These are phyloP conservation scores for Cladorrhinum sp. DNA, from an alignment of 2,329 filamentous ascomycete genomes.

Conservation along the genomic window DNA sequence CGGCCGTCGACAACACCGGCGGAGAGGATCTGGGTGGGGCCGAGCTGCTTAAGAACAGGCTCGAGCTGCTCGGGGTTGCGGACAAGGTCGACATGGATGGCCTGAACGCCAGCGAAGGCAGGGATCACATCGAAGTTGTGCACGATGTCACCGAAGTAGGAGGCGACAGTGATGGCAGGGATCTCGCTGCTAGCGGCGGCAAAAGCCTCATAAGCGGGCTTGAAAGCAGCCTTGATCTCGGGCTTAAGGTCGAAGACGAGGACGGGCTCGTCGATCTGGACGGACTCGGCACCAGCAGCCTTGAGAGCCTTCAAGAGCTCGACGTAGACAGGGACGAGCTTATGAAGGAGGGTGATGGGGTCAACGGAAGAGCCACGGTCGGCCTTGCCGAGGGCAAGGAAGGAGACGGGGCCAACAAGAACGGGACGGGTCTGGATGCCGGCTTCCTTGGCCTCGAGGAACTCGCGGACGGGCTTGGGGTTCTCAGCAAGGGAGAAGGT, in stretches of 20 bases:
- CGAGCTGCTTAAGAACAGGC: slow-evolving; percentile 76
- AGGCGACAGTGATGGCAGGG: slow-evolving; percentile 86
- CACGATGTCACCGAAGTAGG: slow-evolving; percentile 98
- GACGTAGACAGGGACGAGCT: slow-evolving; percentile 91
- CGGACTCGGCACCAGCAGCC: slow-evolving; percentile 89
- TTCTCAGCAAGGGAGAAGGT: slow-evolving; percentile 82
- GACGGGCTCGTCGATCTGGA: slow-evolving; percentile 97
- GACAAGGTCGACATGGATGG: slow-evolving; percentile 91
- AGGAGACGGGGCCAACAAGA: slow-evolving; percentile 91
- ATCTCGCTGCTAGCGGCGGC: slow-evolving; percentile 71
- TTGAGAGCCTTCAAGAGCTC: slow-evolving; percentile 92
- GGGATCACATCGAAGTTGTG: slow-evolving; percentile 95
- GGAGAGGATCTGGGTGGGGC: slow-evolving; percentile 85
- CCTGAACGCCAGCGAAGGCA: slow-evolving; percentile 64
- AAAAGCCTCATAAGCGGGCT: slow-evolving; percentile 93
- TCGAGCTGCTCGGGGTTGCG: slow-evolving; percentile 98
- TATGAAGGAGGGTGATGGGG: slow-evolving; percentile 89
- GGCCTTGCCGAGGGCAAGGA: slow-evolving; percentile 96
- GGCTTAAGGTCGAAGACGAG: slow-evolving; percentile 90
- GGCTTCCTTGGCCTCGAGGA: slow-evolving; percentile 96
- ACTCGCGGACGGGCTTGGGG: slow-evolving; percentile 93
- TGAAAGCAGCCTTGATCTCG: slow-evolving; percentile 95
- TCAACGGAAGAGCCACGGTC: slow-evolving; percentile 91
- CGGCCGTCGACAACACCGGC: slow-evolving; percentile 96
- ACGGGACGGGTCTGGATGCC: slow-evolving; percentile 92